Percentiles rank a stretch among this genome's conserved stretches.
phyloP scores from a whole-genome alignment of 176 grass and related monocot species.

The Saccharum officinarum region DNA sequence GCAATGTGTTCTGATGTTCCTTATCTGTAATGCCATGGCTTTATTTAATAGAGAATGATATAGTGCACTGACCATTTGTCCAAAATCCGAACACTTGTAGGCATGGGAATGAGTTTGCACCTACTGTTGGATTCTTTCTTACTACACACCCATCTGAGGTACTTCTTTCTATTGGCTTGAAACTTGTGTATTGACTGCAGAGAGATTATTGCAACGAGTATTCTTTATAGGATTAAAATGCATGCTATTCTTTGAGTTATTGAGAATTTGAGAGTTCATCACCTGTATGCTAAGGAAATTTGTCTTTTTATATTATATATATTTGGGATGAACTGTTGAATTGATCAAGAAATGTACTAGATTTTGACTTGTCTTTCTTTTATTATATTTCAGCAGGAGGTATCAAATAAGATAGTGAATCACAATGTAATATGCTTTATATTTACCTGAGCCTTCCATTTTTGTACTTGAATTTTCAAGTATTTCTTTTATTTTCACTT shows the following conservation, averaged over 20 bases:
- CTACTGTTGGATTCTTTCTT: constrained; percentile 70
- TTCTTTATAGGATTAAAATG: background rate
- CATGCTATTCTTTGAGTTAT: background rate
- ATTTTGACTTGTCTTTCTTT: background rate
- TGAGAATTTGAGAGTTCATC: background rate
- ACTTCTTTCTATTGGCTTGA: background rate
- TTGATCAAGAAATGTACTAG: background rate
- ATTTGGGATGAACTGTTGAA: background rate
- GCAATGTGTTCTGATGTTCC: background rate
- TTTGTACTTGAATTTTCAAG: background rate
- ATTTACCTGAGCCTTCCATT: background rate
- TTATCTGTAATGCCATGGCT: background rate
- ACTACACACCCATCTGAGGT: constrained; percentile 66
- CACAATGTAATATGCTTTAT: background rate
- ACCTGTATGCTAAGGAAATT: background rate
- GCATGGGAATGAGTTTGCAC: constrained; percentile 74
- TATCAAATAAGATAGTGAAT: background rate
- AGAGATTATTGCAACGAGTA: background rate
- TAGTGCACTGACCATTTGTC: background rate
- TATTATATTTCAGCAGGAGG: background rate
- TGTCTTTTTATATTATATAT: background rate
- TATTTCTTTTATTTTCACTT: background rate
- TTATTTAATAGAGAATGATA: background rate
- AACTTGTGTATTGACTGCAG: background rate
- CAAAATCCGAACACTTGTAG: constrained; percentile 30